Base-by-base conservation (phyloP, 768 basidiomycete species). In the Rhizopogon vinicolor region DNA sequence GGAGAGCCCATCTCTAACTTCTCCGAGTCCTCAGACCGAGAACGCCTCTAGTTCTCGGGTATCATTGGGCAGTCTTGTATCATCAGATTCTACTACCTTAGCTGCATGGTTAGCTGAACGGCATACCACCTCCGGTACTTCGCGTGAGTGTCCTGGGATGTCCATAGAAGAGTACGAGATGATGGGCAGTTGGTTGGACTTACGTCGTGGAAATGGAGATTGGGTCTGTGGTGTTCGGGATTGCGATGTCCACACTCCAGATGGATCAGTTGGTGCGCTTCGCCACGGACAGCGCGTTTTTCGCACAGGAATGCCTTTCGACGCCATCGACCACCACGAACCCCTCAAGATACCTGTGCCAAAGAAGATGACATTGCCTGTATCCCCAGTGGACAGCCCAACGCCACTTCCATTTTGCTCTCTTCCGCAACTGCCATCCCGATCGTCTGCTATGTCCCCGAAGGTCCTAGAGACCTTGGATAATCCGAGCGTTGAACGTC, bases 81-180 rank as follows among this genome's bases (percentile, higher is more conserved):
- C 74, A 16, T 69, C 73, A 39, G 67, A 74, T 41, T 74, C 74
- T 3, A 61, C 33, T 44, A 65, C 66, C 5, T 58, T 73, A 22
- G 63, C 61, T 19, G 43, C 59, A 13, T 74, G 79, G 74, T 74
- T 81, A 31, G 71, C 71, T 18, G 67, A 73, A 35, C 74, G 76
- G 59, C 71, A 70, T 33, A 62, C 61, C 9, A 56, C 65, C 44
- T 67, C 67, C 44, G 66, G 69, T 31, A 57, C 59, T 53, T 67
- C 66, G 22, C 58, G 65, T 25, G 63, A 68, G 10, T 52, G 60
- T 33, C 62, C 58, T 7, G 62, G 63, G 29, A 74, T 80, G 66
- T 68, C 72, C n/a, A 58, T 80, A 40, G 77, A 74, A 48, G 74
- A 80, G 41, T 80, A 82, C 54, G 80, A 82, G 57, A 65, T 68